phyloP scores from a whole-genome alignment of 495 filamentous ascomycete genomes.

The Bathelium albidoporum region DNA sequence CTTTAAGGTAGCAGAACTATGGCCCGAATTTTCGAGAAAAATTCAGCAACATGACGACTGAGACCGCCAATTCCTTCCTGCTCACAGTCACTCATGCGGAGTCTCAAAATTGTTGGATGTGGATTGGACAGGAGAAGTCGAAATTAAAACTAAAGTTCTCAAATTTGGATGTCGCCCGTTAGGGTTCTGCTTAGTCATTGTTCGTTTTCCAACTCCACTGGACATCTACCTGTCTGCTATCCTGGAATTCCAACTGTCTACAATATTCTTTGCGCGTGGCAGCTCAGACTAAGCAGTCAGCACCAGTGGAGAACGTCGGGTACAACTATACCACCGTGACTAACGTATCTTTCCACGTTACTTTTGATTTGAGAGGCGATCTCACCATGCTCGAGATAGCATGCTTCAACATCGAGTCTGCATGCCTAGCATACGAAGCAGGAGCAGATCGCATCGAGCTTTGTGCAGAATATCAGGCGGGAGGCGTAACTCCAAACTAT shows the following conservation, averaged over 20 bases:
- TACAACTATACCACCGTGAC: too few species aligned
- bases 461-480: conserved; percentile 24
- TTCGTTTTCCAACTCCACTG: background rate
- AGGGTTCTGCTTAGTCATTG: background rate
- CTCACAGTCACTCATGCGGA: too few species aligned
- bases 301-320: too few species aligned
- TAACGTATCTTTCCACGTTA: too few species aligned
- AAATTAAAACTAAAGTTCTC: background rate
- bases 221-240: background rate
- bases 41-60: background rate
- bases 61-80: background rate
- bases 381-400: conserved; percentile 39
- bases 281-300: too few species aligned
- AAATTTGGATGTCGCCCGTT: background rate
- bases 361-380: too few species aligned
- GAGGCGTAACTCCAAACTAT: conserved; percentile 22
- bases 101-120: background rate
- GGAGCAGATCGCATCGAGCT: conserved; percentile 44
- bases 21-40: background rate
- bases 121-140: background rate
- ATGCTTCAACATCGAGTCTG: conserved; percentile 39
- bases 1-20: background rate
- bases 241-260: too few species aligned
- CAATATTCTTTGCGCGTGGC: too few species aligned
- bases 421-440: conserved; percentile 30